Evolutionary conservation across 352 stramenopile species (phyloP).

Genomic region (Phytophthora pluvialis): DNA sequence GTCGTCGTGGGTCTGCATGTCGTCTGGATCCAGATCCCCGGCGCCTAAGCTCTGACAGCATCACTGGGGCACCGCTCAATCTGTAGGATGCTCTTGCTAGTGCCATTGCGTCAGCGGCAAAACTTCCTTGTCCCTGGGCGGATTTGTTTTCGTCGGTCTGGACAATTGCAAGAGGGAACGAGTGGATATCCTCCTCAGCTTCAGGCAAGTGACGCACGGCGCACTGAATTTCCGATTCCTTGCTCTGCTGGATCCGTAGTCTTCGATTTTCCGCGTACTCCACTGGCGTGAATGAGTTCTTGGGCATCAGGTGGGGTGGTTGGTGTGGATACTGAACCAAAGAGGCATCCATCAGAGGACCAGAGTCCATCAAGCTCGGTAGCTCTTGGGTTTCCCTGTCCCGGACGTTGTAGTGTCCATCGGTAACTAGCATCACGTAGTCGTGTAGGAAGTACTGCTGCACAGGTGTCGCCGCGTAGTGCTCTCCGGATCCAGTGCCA

Average conservation of each 20-base stretch:
- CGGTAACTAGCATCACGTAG: constrained; percentile 89
- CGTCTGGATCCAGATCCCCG: constrained; percentile 34
- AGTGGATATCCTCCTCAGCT: constrained; percentile 48
- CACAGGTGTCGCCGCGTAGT: constrained; percentile 63
- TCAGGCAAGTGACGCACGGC: constrained; percentile 58
- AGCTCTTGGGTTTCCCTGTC: constrained; percentile 89
- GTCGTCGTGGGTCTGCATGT: constrained; percentile 30
- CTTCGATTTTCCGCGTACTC: constrained; percentile 72
- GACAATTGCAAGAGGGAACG: constrained; percentile 60
- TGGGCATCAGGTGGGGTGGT: constrained; percentile 64
- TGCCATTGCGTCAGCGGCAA: constrained; percentile 28
- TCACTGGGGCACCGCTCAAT: constrained; percentile 75
- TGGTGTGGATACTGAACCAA: constrained; percentile 77
- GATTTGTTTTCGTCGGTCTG: constrained; percentile 19
- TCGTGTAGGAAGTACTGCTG: constrained; percentile 93
- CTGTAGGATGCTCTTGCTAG: constrained; percentile 62
- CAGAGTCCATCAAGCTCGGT: constrained; percentile 86
- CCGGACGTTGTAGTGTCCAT: constrained; percentile 88
- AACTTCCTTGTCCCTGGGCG: constrained; percentile 2
- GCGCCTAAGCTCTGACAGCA: constrained; percentile 69
- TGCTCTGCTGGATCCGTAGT: constrained; percentile 66
- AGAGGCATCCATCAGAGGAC: constrained; percentile 79
- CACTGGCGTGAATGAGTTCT: constrained; percentile 39
- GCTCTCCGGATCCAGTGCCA: constrained; percentile 71
- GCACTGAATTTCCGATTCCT: constrained; percentile 72